Conservation (phyloP, 306 rosid genomes). For the Cyamopsis tetragonoloba region DNA sequence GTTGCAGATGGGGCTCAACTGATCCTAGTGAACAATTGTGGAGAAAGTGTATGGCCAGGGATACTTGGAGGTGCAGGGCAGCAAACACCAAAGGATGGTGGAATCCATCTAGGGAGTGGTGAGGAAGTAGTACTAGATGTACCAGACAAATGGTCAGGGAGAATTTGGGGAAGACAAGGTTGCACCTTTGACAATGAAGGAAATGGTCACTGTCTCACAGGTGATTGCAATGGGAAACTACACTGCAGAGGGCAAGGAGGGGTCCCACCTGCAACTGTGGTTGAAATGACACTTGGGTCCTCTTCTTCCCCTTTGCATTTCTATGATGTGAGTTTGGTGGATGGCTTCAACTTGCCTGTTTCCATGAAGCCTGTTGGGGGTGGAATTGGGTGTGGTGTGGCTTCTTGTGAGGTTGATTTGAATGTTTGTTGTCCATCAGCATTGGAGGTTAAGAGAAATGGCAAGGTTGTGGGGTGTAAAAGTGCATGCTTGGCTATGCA, state of each 20-base stretch:
- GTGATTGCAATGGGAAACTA: constrained; percentile 68
- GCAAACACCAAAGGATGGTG: constrained; percentile 71
- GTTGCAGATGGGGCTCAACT: constrained; percentile 80
- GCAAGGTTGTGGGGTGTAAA: constrained; percentile 81
- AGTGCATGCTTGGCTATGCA: constrained; percentile 98
- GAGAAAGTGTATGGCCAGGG: constrained; percentile 91
- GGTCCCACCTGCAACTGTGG: constrained; percentile 85
- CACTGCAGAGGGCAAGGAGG: constrained; percentile 66
- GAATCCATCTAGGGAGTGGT: constrained; percentile 77
- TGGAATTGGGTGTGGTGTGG: constrained; percentile 85
- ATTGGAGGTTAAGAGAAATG: constrained; percentile 71
- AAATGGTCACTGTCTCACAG: constrained; percentile 65
- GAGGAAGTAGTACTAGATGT: constrained; percentile 64
- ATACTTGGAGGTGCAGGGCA: constrained; percentile 80
- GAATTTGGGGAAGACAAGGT: constrained; percentile 96
- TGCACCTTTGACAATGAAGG: constrained; percentile 62
- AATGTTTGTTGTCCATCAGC: constrained; percentile 90
- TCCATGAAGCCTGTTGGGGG: constrained; percentile 94
- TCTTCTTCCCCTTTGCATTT: constrained; percentile 79
- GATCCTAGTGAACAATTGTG: constrained; percentile 81
- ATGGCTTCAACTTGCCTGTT: constrained; percentile 92
- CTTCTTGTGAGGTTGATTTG: constrained; percentile 87
- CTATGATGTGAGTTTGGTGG: constrained; percentile 90
- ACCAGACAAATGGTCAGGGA: constrained; percentile 84
- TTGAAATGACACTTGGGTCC: constrained; percentile 93